Conservation (phyloP, 306 rosid genomes). For the Trifolium fragiferum region DNA sequence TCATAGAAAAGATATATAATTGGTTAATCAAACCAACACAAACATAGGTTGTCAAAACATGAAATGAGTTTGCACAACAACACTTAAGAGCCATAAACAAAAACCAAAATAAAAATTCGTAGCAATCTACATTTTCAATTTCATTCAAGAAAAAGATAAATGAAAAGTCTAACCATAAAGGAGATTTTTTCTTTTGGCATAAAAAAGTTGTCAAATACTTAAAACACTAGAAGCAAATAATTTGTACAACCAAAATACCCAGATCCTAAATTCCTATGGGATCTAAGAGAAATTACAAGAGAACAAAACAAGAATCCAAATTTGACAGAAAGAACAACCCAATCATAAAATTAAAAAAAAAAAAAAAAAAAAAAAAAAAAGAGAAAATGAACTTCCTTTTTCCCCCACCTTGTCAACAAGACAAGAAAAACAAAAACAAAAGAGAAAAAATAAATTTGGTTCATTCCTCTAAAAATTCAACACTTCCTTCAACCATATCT, state of each 20-base stretch:
- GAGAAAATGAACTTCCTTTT: conserved; percentile 39
- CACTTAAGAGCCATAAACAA: background rate
- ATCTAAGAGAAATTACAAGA: conserved; percentile 29
- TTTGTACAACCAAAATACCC: conserved; percentile 62
- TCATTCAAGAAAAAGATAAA: conserved; percentile 22
- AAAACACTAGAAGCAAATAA: conserved; percentile 47
- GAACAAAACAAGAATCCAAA: conserved; percentile 30
- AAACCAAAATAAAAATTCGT: background rate
- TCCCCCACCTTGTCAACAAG: conserved; percentile 6
- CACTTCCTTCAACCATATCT: conserved; percentile 39
- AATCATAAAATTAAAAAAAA: background rate
- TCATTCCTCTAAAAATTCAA: conserved; percentile 53
- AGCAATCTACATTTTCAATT: conserved; percentile 23
- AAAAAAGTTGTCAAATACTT: conserved; percentile 33
- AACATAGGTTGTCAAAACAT: background rate
- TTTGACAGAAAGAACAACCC: conserved; percentile 32
- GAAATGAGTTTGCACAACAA: background rate
- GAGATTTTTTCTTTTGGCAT: background rate
- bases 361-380: background rate
- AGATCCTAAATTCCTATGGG: conserved; percentile 46
- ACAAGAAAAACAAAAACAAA: conserved; percentile 34
- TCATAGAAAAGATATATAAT: background rate
- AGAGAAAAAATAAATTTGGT: conserved; percentile 21
- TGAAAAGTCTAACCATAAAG: background rate
- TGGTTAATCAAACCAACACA: background rate